Percentiles rank a stretch among this genome's conserved stretches.
These are phyloP conservation scores for Venturia pyrina DNA, from an alignment of 2,329 filamentous ascomycete genomes.

Conservation along the genomic window DNA sequence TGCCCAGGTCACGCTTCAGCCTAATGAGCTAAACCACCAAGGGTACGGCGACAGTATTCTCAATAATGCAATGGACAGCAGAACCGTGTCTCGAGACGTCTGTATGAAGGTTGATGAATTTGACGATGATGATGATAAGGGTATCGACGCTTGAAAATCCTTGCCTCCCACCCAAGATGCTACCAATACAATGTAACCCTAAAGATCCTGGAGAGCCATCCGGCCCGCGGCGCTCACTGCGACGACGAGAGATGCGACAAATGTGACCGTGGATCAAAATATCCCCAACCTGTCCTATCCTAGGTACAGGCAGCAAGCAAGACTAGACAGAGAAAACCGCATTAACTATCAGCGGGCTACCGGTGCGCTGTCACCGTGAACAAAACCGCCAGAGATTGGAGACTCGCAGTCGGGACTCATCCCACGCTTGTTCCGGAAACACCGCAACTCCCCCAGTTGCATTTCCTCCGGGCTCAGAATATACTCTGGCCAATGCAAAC, in stretches of 20 bases:
- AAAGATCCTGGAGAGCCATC: neutral
- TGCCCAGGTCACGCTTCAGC: constrained; percentile 1
- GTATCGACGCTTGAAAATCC: constrained; percentile 7
- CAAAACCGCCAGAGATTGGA: neutral
- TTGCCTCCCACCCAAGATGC: neutral
- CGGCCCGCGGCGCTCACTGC: neutral
- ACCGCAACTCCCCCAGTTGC: neutral
- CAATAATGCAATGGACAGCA: neutral
- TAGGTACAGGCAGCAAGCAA: neutral
- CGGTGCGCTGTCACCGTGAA: neutral
- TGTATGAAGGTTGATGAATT: neutral
- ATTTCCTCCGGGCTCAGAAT: neutral
- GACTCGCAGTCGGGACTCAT: neutral
- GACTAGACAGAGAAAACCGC: neutral
- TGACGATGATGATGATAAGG: neutral
- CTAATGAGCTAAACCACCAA: neutral
- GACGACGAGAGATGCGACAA: neutral
- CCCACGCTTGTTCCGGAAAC: neutral
- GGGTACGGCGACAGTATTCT: neutral
- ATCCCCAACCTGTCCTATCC: neutral
- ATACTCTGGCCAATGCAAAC: neutral
- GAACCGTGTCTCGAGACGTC: neutral
- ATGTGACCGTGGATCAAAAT: neutral
- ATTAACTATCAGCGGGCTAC: neutral
- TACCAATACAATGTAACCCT: neutral